Base-by-base conservation (phyloP, 192 early-diverging fungal species). In the Thamnidium elegans region DNA sequence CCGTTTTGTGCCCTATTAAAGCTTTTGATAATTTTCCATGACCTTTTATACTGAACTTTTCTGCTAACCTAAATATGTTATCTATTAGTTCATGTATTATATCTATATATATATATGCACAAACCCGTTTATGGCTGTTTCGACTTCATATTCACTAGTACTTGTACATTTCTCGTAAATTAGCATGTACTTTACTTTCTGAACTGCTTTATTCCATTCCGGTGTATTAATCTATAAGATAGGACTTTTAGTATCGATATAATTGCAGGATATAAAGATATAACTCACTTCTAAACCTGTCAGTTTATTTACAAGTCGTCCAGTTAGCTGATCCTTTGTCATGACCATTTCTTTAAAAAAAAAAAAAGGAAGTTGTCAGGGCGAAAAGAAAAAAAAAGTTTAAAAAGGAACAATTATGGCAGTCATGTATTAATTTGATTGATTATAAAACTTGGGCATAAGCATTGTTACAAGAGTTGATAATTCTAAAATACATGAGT, bases 11-110 rank as follows among this genome's bases (percentile, higher is more conserved):
- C 8, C 15, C n/a, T 30, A 21, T 6, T 14, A 69, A 39, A 3
- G 21, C 50, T 9, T 55, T n/a, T 43, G 59, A 59, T 5, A 60
- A 46, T 45, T 54, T 32, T 23, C 30, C 42, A 32, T 55, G 47
- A 7, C 59, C 51, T 44, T 69, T 69, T 14, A 69, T 62, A 0
- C 13, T 32, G 43, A 62, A 62, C 52, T 62, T 69, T 11, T 69
- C 60, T 11, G 48, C 48, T 13, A 69, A 20, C 19, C 67, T 69
- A 45, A 44, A 43, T 3, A 3, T 26, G 26, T 26, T 26, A 26
- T 26, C 26, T 1, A 26, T 26, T 26, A 26, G 26, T 26, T 26
- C 26, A 26, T 26, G 26, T 26, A 26, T 26, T 26, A 26, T 26
- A 1, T 26, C 26, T 26, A 26, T 26, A 3, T 1, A 26, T 26